These are phyloP conservation scores for Sporothrix pallida DNA, from an alignment of 2,329 filamentous ascomycete species.

Conservation along the genomic window DNA sequence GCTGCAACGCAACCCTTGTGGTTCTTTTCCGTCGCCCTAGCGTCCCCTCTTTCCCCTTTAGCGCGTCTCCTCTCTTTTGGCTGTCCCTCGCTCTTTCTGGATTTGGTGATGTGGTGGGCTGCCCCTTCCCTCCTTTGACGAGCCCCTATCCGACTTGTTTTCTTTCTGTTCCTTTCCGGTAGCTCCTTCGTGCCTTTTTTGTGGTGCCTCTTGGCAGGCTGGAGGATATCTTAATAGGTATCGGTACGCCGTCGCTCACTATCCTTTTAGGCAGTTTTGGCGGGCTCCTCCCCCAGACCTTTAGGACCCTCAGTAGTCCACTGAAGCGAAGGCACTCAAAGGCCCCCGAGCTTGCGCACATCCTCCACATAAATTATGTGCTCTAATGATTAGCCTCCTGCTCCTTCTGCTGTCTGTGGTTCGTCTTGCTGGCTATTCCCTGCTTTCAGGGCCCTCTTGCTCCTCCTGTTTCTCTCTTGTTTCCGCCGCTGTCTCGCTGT, in stretches of 20 bases:
- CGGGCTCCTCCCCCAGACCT: not conserved
- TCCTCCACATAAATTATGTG: constrained; percentile 20
- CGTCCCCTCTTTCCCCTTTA: constrained; percentile 15
- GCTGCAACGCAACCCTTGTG: constrained; percentile 26
- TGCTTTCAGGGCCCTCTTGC: not conserved
- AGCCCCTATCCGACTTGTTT: not conserved
- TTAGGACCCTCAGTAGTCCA: not conserved
- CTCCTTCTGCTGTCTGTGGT: not conserved
- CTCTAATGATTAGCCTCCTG: constrained; percentile 7
- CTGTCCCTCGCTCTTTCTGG: constrained; percentile 19
- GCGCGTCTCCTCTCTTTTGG: not conserved
- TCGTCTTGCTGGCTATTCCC: not conserved
- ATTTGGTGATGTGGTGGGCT: not conserved
- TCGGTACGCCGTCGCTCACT: not conserved
- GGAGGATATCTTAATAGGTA: not conserved
- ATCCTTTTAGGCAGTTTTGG: not conserved
- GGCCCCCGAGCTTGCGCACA: not conserved
- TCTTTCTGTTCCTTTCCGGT: constrained; percentile 15
- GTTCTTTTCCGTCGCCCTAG: constrained; percentile 25
- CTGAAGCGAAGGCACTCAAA: not conserved
- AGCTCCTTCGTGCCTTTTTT: constrained; percentile 9
- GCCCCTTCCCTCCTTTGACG: not conserved
- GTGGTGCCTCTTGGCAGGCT: constrained; percentile 10
- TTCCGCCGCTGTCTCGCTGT: not conserved
- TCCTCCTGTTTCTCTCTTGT: constrained; percentile 2